Conservation (phyloP, 345 rosid species). For the Boechera retrofracta region DNA sequence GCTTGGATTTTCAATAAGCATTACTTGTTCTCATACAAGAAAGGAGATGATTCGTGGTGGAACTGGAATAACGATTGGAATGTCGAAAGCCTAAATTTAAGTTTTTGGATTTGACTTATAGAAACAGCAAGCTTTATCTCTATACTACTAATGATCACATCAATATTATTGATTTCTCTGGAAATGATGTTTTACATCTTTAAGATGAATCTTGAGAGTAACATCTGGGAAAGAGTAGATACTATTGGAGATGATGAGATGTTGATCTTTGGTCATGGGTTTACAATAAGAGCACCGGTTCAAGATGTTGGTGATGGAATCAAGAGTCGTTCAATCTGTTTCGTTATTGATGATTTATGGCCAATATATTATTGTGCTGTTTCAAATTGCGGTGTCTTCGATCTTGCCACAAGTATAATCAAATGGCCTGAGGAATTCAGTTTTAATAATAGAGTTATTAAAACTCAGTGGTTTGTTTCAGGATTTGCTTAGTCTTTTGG, state of each 20-base stretch:
- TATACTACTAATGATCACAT: background rate
- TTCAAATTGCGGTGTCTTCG: background rate
- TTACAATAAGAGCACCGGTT: conserved; percentile 11
- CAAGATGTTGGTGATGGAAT: conserved; percentile 12
- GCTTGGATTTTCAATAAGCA: background rate
- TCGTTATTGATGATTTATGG: background rate
- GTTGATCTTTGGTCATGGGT: conserved; percentile 1
- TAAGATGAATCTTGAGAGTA: conserved; percentile 9
- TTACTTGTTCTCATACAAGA: background rate
- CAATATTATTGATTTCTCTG: background rate
- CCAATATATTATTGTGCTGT: background rate
- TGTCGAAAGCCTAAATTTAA: background rate
- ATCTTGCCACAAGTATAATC: background rate
- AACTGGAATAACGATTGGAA: background rate
- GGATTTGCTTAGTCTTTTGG: background rate
- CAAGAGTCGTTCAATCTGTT: background rate
- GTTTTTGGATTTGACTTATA: background rate
- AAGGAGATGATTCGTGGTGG: conserved; percentile 13
- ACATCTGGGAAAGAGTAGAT: background rate
- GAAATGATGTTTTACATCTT: background rate
- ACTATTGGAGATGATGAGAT: background rate
- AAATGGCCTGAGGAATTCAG: background rate
- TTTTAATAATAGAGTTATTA: background rate
- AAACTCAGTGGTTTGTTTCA: background rate
- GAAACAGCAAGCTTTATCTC: background rate